Evolutionary conservation across 2,329 filamentous ascomycete genomes (phyloP).

Genomic region (Beauveria scarabaeidicola): DNA sequence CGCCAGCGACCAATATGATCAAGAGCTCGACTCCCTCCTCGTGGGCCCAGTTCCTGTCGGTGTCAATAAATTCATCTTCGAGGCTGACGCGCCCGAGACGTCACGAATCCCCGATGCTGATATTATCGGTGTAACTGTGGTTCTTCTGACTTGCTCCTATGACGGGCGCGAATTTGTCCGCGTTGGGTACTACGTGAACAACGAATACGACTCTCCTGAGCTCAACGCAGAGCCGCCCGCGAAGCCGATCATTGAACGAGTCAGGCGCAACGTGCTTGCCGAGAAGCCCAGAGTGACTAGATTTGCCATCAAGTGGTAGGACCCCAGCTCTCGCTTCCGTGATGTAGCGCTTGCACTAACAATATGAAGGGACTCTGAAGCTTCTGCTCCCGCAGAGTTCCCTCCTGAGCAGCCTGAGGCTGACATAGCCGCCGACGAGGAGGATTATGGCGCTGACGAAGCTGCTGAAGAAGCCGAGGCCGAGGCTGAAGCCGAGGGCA

Average conservation of each 20-base stretch:
- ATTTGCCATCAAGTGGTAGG: slow-evolving; percentile 97
- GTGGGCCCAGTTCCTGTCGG: slow-evolving; percentile 96
- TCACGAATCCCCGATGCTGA: slow-evolving; percentile 88
- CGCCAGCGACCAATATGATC: slow-evolving; percentile 83
- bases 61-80: slow-evolving; percentile 98
- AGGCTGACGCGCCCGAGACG: slow-evolving; percentile 86
- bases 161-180: slow-evolving; percentile 95
- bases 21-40: slow-evolving; percentile 93
- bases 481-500: slow-evolving; percentile 44
- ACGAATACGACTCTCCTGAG: slow-evolving; percentile 92
- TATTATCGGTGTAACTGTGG: slow-evolving; percentile 93
- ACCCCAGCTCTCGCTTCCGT: not conserved
- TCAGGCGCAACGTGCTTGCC: slow-evolving; percentile 83
- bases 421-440: slow-evolving; percentile 74
- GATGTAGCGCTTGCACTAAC: slow-evolving; percentile 3
- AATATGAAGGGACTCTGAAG: slow-evolving; percentile 78
- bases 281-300: slow-evolving; percentile 97
- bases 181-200: slow-evolving; percentile 99
- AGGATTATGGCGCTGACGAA: slow-evolving; percentile 86
- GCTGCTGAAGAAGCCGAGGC: slow-evolving; percentile 62
- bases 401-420: slow-evolving; percentile 97
- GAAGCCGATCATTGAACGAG: slow-evolving; percentile 87
- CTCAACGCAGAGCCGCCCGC: slow-evolving; percentile 81
- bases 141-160: slow-evolving; percentile 92
- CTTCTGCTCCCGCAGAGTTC: slow-evolving; percentile 89